These are phyloP conservation scores for Carex kokanica DNA, from an alignment of 176 grass and related monocot genomes.

Conservation along the genomic window DNA sequence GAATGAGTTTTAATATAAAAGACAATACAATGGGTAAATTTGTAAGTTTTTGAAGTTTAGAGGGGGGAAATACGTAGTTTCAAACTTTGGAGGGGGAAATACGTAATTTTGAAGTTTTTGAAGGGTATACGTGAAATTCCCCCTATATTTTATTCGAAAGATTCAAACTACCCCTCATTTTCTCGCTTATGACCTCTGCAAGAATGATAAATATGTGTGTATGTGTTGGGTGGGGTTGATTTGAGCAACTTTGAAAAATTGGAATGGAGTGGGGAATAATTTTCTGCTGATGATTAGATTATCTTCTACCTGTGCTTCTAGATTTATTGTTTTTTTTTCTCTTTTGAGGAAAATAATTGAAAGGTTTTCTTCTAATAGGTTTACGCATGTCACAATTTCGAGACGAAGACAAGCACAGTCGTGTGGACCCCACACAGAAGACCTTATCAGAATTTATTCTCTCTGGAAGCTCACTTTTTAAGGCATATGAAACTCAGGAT, in stretches of 20 bases:
- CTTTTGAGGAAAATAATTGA: background rate
- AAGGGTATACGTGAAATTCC: no score
- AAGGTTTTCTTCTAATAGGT: slow-evolving; percentile 41
- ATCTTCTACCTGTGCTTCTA: background rate
- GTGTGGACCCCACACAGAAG: slow-evolving; percentile 52
- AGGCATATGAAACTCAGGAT: slow-evolving; percentile 12
- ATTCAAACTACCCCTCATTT: background rate
- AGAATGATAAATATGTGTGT: background rate
- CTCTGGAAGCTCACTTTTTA: slow-evolving; percentile 13
- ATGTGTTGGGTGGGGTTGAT: background rate
- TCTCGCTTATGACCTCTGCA: background rate
- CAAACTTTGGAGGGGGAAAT: no score
- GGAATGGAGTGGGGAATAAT: background rate
- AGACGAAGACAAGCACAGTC: slow-evolving; percentile 51
- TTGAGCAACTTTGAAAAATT: background rate
- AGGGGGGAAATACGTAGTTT: no score
- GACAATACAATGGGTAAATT: no score
- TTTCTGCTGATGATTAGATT: background rate
- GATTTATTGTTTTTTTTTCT: background rate
- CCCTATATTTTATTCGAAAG: background rate
- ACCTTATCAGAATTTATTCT: slow-evolving; percentile 60
- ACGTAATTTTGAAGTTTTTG: no score
- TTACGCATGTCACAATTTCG: slow-evolving; percentile 77
- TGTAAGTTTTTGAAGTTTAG: no score
- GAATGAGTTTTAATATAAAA: no score